Evolutionary conservation across 495 filamentous ascomycete genomes (phyloP).

Genomic region (Friedmanniomyces endolithicus): DNA sequence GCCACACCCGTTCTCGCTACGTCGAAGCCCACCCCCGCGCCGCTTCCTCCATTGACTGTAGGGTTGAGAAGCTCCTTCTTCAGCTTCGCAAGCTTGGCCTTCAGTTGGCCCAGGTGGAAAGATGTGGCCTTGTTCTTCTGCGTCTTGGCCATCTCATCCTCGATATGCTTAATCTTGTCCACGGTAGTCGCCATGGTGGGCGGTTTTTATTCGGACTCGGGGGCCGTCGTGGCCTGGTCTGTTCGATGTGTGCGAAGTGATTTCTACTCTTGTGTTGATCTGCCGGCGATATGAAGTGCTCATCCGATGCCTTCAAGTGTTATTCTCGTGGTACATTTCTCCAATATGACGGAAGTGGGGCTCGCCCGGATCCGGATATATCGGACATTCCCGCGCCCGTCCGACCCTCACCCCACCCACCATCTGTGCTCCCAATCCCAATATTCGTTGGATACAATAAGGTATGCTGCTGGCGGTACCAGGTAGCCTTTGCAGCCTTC

Average conservation of each 20-base stretch:
- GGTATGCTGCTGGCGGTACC: too few species aligned
- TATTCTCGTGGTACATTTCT: too few species aligned
- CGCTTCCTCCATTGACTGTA: slow-evolving; percentile 65
- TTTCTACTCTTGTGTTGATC: too few species aligned
- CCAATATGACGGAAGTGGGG: too few species aligned
- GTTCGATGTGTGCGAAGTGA: background rate
- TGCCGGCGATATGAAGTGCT: too few species aligned
- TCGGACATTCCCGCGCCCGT: too few species aligned
- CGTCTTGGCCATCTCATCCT: slow-evolving; percentile 93
- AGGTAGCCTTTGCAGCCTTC: too few species aligned
- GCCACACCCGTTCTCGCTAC: slow-evolving; percentile 96
- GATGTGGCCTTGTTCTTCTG: slow-evolving; percentile 91
- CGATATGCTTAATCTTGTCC: slow-evolving; percentile 98
- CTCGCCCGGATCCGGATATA: too few species aligned
- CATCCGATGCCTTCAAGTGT: too few species aligned
- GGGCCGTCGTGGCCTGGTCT: background rate
- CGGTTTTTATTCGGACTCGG: background rate
- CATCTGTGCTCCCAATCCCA: too few species aligned
- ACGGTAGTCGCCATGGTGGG: slow-evolving; percentile 84
- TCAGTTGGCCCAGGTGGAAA: slow-evolving; percentile 78
- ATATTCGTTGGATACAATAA: too few species aligned
- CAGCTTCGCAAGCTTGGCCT: slow-evolving; percentile 95
- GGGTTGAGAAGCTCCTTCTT: slow-evolving; percentile 92
- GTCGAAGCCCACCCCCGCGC: slow-evolving; percentile 77
- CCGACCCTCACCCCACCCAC: too few species aligned